Evolutionary conservation across 495 filamentous ascomycete species (phyloP).

Genomic region (Xylaria acuta): DNA sequence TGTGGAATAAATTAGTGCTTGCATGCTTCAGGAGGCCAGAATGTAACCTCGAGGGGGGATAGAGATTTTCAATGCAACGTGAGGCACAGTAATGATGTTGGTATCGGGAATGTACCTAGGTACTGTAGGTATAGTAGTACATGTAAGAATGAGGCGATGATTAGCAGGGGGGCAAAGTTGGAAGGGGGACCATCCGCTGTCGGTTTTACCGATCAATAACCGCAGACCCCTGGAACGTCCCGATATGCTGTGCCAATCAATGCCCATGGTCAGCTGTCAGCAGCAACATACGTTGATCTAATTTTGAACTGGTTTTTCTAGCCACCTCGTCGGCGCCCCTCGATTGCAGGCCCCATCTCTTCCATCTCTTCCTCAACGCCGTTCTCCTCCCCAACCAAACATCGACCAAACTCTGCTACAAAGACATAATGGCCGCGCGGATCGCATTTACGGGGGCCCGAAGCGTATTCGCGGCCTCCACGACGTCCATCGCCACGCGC

Average conservation of each 20-base stretch:
- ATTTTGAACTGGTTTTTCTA: constrained; percentile 3
- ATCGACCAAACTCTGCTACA: constrained; percentile 25
- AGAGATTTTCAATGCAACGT: constrained; percentile 25
- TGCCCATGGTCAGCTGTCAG: constrained; percentile 15
- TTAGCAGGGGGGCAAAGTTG: not conserved
- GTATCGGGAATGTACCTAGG: not conserved
- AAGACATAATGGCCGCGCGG: constrained; percentile 53
- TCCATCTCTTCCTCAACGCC: not conserved
- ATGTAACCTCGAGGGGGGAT: constrained; percentile 19
- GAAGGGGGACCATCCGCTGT: not conserved
- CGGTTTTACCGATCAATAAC: constrained; percentile 35
- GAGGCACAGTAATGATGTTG: not conserved
- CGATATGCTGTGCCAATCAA: not conserved
- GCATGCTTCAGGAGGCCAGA: constrained; percentile 5
- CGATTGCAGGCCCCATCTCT: not conserved
- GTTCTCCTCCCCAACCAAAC: not conserved
- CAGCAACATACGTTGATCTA: constrained; percentile 22
- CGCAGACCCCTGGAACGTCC: constrained; percentile 20
- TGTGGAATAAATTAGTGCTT: constrained; percentile 15
- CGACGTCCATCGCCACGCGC: constrained; percentile 30
- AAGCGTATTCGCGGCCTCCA: constrained; percentile 37
- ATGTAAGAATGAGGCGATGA: not conserved
- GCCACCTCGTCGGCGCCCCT: constrained; percentile 26
- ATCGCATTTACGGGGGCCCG: constrained; percentile 46
- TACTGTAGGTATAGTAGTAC: no score